Evolutionary conservation across 148 eudicot species (phyloP).

Genomic region (Silene latifolia): DNA sequence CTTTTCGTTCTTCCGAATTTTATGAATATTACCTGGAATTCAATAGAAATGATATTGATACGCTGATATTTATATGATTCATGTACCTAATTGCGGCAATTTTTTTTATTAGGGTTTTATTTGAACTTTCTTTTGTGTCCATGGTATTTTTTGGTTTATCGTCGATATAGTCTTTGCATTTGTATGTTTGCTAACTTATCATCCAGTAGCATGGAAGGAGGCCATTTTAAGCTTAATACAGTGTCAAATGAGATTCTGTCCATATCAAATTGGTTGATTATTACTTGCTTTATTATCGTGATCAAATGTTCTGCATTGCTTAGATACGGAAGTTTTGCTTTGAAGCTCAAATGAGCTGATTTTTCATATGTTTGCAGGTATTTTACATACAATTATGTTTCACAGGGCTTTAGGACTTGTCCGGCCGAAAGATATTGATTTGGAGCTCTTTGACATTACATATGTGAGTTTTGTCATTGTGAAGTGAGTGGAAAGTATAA

Average conservation of each 20-base stretch:
- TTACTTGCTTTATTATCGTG: not conserved
- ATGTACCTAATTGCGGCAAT: no score
- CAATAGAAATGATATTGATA: not conserved
- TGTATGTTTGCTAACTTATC: no score
- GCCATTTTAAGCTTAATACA: no score
- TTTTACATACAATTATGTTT: constrained; percentile 86
- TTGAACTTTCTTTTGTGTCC: not conserved
- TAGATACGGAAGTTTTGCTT: no score
- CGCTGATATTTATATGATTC: not conserved
- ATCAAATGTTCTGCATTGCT: not conserved
- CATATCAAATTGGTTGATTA: not conserved
- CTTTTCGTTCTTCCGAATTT: not conserved
- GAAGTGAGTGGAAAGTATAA: not conserved
- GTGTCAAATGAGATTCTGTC: no score
- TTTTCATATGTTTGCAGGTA: constrained; percentile 56
- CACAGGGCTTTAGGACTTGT: constrained; percentile 73
- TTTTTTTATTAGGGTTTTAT: not conserved
- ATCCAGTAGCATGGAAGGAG: no score
- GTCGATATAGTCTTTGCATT: not conserved
- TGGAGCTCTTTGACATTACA: constrained; percentile 93
- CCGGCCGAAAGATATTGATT: constrained; percentile 78
- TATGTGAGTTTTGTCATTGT: constrained; percentile 50
- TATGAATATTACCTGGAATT: not conserved
- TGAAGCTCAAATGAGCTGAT: constrained; percentile 17
- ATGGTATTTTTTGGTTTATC: not conserved